Evolutionary conservation across 805 yeast genomes (phyloP).

Genomic region (Saccharomycopsis capsularis): DNA sequence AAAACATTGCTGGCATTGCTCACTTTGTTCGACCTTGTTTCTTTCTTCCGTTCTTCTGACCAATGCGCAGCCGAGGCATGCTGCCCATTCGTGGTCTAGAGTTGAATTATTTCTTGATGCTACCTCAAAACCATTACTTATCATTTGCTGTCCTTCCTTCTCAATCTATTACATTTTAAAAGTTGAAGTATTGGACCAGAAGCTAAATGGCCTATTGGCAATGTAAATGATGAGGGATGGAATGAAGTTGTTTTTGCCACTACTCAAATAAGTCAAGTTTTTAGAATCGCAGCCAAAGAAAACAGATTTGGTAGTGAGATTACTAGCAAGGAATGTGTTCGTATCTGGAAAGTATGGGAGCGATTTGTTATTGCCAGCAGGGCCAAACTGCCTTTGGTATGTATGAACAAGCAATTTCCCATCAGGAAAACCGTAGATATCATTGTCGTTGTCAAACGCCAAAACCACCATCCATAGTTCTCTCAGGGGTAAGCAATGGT

Average conservation of each 20-base stretch:
- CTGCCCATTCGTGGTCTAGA: conserved; percentile 54
- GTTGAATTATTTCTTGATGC: conserved; percentile 62
- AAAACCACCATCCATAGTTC: conserved; percentile 49
- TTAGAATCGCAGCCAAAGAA: conserved; percentile 77
- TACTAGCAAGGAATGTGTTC: conserved; percentile 49
- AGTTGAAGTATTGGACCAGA: conserved; percentile 65
- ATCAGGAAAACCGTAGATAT: conserved; percentile 26
- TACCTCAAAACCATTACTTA: conserved; percentile 68
- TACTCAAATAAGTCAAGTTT: conserved; percentile 28
- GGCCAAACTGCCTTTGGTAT: conserved; percentile 20
- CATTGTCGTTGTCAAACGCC: conserved; percentile 44
- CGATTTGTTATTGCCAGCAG: conserved; percentile 47
- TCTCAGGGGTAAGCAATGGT: conserved; percentile 47
- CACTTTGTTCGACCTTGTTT: conserved; percentile 48
- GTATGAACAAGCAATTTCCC: conserved; percentile 15
- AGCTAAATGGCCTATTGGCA: conserved; percentile 66
- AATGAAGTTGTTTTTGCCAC: conserved; percentile 23
- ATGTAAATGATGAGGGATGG: conserved; percentile 76
- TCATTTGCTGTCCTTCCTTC: conserved; percentile 50
- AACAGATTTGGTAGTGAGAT: conserved; percentile 62
- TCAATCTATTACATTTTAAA: conserved; percentile 55
- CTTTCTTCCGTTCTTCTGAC: conserved; percentile 74
- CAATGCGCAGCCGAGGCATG: conserved; percentile 79
- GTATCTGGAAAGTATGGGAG: conserved; percentile 68
- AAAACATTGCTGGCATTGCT: conserved; percentile 69